Base-by-base conservation (phyloP, 2,329 filamentous ascomycete genomes). In the Tolypocladium inflatum region DNA sequence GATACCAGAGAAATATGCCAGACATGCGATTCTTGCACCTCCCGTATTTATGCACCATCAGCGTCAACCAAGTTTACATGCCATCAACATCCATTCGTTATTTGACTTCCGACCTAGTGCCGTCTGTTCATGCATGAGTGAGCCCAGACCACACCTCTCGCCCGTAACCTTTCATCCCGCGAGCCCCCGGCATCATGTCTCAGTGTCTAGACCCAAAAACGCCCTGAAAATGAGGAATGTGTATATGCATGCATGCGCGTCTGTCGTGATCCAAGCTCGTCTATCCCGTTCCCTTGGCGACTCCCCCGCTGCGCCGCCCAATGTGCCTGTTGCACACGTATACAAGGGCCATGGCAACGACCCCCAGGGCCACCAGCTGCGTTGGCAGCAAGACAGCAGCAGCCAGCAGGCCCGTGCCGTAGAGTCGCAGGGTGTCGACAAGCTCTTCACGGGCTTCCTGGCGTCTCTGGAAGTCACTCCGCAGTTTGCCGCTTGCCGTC, bases 351-450 rank as follows among this genome's bases (percentile, higher is more conserved):
- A 66, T 66, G 39, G 64, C 66, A 54, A 72, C 60, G 54, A 71
- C 64, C 59, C 74, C 70, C 57, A 76, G 56, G 30, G 67, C 65
- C 55, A 77, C 68, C 58, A 80, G 67, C 63, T 70, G 70, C 55
- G 68, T 68, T 58, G 79, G 79, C 50, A 82, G 73, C 62, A 82
- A 71, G 60, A 81, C 77, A 55, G 75, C 63, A 19, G 75, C 74
- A 15, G 74, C 78, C 57, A 78, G 64, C 35, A 76, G 59, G 53
- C 70, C 67, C 62, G 76, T 70, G 62, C 78, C 75, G 59, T 73
- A 70, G 58, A 68, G 71, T 56, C 77, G 78, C 59, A 79, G 64
- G 56, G 65, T 68, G 45, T 74, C 74, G 38, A 80, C 71, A 62
- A 73, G 67, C 61, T 65, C 67, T 51, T 76, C 71, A 54, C 70